Percentiles rank a stretch among this genome's conserved stretches.
Conservation (phyloP, 441 rosid species). For the Daphne laureola region DNA sequence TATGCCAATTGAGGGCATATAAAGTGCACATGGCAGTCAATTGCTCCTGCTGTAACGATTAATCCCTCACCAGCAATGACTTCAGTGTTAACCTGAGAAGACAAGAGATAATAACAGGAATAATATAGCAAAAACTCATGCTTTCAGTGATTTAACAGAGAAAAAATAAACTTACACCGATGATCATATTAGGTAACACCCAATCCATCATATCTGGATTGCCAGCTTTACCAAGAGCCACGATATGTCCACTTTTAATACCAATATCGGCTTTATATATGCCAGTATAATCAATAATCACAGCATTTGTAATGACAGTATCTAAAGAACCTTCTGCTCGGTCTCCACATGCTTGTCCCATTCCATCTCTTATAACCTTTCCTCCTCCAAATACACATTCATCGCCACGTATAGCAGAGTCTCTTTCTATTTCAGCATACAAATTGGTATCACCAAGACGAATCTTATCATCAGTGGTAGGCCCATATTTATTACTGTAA, state of each 20-base stretch:
- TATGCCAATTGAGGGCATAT: conserved; percentile 85
- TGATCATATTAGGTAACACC: conserved; percentile 43
- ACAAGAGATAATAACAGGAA: conserved; percentile 5
- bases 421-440: conserved; percentile 79
- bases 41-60: conserved; percentile 90
- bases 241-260: conserved; percentile 53
- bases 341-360: conserved; percentile 74
- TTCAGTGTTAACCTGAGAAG: conserved; percentile 68
- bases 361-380: conserved; percentile 93
- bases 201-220: conserved; percentile 78
- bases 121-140: conserved; percentile 4
- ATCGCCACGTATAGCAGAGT: conserved; percentile 72
- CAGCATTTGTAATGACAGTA: conserved; percentile 74
- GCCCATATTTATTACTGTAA: conserved; percentile 88
- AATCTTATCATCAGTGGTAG: conserved; percentile 80
- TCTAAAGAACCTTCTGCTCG: conserved; percentile 47
- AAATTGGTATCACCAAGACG: conserved; percentile 81
- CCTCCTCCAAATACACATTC: conserved; percentile 98
- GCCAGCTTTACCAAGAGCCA: conserved; percentile 80
- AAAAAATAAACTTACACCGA: conserved; percentile 53
- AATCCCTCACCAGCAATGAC: conserved; percentile 88
- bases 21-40: conserved; percentile 95
- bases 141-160: conserved; percentile 12
- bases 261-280: conserved; percentile 92
- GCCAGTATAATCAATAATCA: conserved; percentile 76